Base-by-base conservation (phyloP, 768 basidiomycete genomes). In the Strobilomyces dryophilus region DNA sequence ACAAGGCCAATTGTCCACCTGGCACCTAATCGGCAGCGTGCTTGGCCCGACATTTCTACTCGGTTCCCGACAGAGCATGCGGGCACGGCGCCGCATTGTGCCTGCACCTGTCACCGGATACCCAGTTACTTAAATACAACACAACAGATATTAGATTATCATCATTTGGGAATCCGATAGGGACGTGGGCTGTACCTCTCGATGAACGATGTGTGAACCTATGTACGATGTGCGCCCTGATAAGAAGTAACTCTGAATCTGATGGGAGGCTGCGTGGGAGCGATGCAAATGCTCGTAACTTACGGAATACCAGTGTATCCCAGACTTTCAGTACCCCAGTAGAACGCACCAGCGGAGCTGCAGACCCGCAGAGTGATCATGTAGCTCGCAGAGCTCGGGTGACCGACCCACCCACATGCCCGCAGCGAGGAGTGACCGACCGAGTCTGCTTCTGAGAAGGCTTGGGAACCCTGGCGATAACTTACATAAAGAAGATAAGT, bases 241-340 rank as follows among this genome's bases (percentile, higher is more conserved):
- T 78, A 77, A 76, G 70, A 70, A 60, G 74, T 76, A 76, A 77
- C 71, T 29, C 29, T 79, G 77, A 77, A 71, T 29, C 29, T 79
- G 77, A 77, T 80, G 76, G 71, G 66, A 73, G 65, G 69, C 49
- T 39, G 55, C 68, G 63, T 71, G 67, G 65, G 67, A 71, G 63
- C 24, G 52, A 45, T 42, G 27, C 50, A 54, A 55, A 53, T 41
- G 35, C 56, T 56, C 29, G 41, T 34, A 42, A n/a, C 34, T 53
- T 55, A 56, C 54, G 59, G 42, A 56, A 58, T 43, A 34, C 44
- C 46, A 43, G 29, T 41, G 48, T 42, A 48, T 24, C 4, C 24
- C 24, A 24, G 24, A 24, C 4, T 24, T 4, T 4, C 24, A 24
- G 24, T 24, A 24, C 31, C 36, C 10, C 18, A 15, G 21, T 18